Conservation (phyloP, 176 grass and related monocot genomes). For the Chloris gayana region DNA sequence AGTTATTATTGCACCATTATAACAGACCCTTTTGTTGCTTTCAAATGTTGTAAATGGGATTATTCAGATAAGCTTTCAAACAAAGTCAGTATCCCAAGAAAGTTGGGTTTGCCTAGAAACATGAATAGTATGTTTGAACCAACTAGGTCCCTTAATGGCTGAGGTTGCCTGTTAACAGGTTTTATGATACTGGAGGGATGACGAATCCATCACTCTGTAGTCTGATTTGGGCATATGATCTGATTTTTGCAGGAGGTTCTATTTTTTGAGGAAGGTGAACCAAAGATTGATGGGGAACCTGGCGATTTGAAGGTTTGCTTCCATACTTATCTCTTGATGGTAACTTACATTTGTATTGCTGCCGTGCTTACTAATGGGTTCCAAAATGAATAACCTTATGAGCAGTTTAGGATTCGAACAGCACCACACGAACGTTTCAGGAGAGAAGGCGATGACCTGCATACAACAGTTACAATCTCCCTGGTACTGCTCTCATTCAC, state of each 20-base stretch:
- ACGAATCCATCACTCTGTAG: neutral
- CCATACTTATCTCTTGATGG: neutral
- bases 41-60: neutral
- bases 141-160: neutral
- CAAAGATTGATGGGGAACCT: conserved; percentile 94
- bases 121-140: neutral
- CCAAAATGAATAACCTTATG: conserved; percentile 31
- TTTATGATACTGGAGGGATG: neutral
- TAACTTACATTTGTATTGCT: neutral
- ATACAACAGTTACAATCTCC: conserved; percentile 78
- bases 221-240: conserved; percentile 3
- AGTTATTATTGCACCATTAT: neutral
- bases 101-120: neutral
- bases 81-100: neutral
- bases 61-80: neutral
- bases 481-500: conserved; percentile 55
- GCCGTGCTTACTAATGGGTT: conserved; percentile 28
- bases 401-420: conserved; percentile 91
- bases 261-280: conserved; percentile 98
- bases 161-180: neutral
- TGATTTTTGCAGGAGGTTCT: conserved; percentile 69
- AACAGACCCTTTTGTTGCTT: conserved; percentile 17
- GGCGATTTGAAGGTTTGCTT: conserved; percentile 89
- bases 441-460: conserved; percentile 94
- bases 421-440: conserved; percentile 79